Percentiles rank a stretch among this genome's conserved stretches.
Evolutionary conservation across 192 early-diverging fungal genomes (phyloP).

Genomic region (Coemansia sp.): DNA sequence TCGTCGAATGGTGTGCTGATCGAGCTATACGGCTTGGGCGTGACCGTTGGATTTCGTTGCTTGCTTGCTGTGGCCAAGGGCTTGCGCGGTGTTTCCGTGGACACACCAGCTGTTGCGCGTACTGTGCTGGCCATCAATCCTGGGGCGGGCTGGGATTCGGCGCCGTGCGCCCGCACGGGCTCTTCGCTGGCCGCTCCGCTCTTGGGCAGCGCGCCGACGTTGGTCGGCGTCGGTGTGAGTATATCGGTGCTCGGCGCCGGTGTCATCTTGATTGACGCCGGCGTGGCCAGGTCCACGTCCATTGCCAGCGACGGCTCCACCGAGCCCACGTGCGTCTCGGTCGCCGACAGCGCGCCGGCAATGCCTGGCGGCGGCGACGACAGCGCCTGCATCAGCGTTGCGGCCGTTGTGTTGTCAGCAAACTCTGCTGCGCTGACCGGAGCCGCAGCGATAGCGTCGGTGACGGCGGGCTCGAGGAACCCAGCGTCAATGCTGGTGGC

Average conservation of each 20-base stretch:
- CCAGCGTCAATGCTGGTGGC: background rate
- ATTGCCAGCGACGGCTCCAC: slow-evolving; percentile 8
- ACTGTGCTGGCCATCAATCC: background rate
- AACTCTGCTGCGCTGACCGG: no score
- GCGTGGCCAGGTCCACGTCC: slow-evolving; percentile 30
- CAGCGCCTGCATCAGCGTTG: slow-evolving; percentile 8
- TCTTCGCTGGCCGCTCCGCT: background rate
- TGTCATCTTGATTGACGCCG: slow-evolving; percentile 36
- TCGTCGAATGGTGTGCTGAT: slow-evolving; percentile 39
- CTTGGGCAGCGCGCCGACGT: background rate
- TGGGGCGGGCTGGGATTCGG: no score
- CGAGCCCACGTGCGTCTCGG: slow-evolving; percentile 17
- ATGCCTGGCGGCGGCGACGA: slow-evolving; percentile 40
- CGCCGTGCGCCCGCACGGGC: background rate
- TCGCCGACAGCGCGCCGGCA: slow-evolving; percentile 12
- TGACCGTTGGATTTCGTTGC: background rate
- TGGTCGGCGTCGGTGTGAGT: slow-evolving; percentile 24
- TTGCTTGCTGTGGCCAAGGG: background rate
- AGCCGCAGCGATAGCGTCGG: background rate
- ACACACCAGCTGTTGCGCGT: background rate
- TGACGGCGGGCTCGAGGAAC: background rate
- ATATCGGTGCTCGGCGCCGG: slow-evolving; percentile 35
- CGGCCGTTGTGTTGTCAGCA: background rate
- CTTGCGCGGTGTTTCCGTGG: background rate
- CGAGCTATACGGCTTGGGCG: slow-evolving; percentile 23